phyloP scores from a whole-genome alignment of 2,329 filamentous ascomycete genomes.

The Boeremia lycopersici region DNA sequence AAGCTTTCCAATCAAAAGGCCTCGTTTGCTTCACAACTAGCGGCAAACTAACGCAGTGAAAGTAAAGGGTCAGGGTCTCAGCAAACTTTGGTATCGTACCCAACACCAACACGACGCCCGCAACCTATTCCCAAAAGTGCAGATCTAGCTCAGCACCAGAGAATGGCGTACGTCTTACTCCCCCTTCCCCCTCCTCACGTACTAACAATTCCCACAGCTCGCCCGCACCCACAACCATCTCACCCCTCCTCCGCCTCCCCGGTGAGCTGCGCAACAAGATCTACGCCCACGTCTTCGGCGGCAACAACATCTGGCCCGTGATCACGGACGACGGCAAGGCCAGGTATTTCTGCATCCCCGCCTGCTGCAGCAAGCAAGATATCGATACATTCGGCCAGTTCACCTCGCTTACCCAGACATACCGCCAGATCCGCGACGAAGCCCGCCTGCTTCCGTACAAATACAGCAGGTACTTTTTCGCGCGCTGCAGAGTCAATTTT shows the following conservation, averaged over 20 bases:
- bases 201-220: neutral
- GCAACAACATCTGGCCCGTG: neutral
- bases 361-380: too few relatives aligned
- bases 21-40: too few relatives aligned
- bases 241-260: neutral
- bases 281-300: neutral
- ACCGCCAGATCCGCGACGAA: neutral
- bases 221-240: neutral
- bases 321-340: too few relatives aligned
- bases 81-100: too few relatives aligned
- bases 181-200: neutral
- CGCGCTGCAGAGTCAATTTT: neutral
- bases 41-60: too few relatives aligned
- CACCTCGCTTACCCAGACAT: neutral
- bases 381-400: neutral
- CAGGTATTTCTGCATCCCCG: neutral
- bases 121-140: neutral
- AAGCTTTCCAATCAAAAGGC: too few relatives aligned
- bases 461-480: neutral
- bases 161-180: neutral
- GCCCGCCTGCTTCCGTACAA: neutral
- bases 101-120: too few relatives aligned
- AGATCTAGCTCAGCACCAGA: neutral
- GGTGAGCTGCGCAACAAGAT: neutral
- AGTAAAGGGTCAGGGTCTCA: too few relatives aligned